phyloP scores from a whole-genome alignment of 768 basidiomycete species.

The Phaeotremella skinneri region DNA sequence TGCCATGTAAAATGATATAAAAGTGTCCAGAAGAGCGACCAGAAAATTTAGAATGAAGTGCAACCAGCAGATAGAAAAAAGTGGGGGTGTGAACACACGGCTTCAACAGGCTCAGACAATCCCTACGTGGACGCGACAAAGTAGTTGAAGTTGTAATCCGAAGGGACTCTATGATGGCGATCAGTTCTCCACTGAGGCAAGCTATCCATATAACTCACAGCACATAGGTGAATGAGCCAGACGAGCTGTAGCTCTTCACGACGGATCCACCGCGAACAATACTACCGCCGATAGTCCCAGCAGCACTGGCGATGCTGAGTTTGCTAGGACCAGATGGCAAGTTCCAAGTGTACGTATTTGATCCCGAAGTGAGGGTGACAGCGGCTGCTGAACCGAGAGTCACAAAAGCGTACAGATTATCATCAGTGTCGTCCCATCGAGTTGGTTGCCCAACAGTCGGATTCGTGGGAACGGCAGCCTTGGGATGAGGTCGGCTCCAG shows the following conservation, averaged over 20 bases:
- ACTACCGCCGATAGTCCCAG: constrained; percentile 36
- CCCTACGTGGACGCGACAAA: constrained; percentile 33
- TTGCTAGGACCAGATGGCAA: constrained; percentile 37
- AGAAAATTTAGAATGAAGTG: no score
- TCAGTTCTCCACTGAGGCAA: neutral
- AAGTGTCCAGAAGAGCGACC: no score
- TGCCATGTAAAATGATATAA: no score
- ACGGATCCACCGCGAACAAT: constrained; percentile 27
- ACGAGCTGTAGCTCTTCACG: constrained; percentile 32
- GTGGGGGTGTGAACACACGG: no score
- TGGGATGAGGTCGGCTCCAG: constrained; percentile 49
- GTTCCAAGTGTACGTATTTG: constrained; percentile 27
- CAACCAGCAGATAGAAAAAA: no score
- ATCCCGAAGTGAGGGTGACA: constrained; percentile 34
- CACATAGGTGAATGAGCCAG: constrained; percentile 32
- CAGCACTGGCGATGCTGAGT: constrained; percentile 29
- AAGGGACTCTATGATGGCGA: constrained; percentile 21
- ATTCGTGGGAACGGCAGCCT: constrained; percentile 30
- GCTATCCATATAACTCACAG: constrained; percentile 22
- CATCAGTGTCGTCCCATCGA: constrained; percentile 36
- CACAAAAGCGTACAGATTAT: constrained; percentile 46
- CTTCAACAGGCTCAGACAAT: no score
- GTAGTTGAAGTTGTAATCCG: constrained; percentile 49
- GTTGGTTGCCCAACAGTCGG: constrained; percentile 37
- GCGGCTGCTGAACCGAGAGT: constrained; percentile 26